Percentiles rank a stretch among this genome's conserved stretches.
Conservation (phyloP, 768 basidiomycete species). For the Kwoniella newhampshirensis region DNA sequence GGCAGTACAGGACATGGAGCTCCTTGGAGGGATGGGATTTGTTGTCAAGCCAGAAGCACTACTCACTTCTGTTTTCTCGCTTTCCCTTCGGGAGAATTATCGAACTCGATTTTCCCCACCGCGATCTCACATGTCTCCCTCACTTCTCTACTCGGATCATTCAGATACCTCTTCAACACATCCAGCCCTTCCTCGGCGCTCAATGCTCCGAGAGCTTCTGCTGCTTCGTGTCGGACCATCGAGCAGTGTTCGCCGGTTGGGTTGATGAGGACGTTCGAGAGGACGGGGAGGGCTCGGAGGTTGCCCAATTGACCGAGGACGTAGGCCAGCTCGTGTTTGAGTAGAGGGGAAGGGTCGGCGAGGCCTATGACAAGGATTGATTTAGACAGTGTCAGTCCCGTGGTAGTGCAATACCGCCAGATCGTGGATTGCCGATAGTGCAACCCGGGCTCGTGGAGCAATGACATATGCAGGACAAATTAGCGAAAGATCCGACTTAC, state of each 20-base stretch:
- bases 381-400: constrained; percentile 6
- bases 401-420: no score
- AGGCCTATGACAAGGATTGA: constrained; percentile 66
- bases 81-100: constrained; percentile 57
- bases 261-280: constrained; percentile 74
- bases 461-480: no score
- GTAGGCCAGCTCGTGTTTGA: constrained; percentile 97
- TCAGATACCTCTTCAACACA: constrained; percentile 68
- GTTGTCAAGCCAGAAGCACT: background rate
- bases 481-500: constrained; percentile 54
- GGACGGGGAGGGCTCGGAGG: constrained; percentile 68
- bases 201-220: constrained; percentile 98
- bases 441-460: no score
- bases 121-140: constrained; percentile 98
- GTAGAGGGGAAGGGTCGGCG: constrained; percentile 76
- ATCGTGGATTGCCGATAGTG: no score
- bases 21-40: no score
- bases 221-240: constrained; percentile 99
- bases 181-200: constrained; percentile 67
- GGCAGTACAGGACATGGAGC: no score
- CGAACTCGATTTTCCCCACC: constrained; percentile 90
- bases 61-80: constrained; percentile 48
- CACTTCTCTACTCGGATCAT: constrained; percentile 70
- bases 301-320: constrained; percentile 89
- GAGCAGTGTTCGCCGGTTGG: constrained; percentile 65